These are phyloP conservation scores for Septoria petroselini DNA, from an alignment of 2,329 filamentous ascomycete genomes.

Conservation along the genomic window DNA sequence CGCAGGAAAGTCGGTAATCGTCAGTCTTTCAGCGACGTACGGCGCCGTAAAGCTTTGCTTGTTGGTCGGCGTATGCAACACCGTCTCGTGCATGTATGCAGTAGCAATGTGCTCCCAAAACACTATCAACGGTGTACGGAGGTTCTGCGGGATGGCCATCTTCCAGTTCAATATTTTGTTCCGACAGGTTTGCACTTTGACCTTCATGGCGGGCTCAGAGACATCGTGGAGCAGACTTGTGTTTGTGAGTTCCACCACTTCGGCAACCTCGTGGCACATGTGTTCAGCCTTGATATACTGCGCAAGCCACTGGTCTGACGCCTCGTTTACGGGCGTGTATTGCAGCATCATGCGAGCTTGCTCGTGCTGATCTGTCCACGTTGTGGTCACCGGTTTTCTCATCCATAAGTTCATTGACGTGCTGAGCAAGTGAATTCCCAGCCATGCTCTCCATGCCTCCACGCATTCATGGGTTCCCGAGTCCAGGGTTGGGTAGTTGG, in stretches of 20 bases:
- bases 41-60: constrained; percentile 33
- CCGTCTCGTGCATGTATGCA: constrained; percentile 32
- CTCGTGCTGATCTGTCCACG: constrained; percentile 28
- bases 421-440: constrained; percentile 24
- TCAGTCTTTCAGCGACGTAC: constrained; percentile 31
- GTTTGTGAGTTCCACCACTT: constrained; percentile 23
- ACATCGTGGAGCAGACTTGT: constrained; percentile 20
- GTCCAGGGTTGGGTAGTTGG: background rate
- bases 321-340: constrained; percentile 14
- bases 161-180: constrained; percentile 30
- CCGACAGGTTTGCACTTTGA: constrained; percentile 25
- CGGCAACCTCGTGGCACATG: constrained; percentile 28
- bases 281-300: constrained; percentile 30
- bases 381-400: constrained; percentile 9
- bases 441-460: constrained; percentile 24
- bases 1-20: constrained; percentile 31
- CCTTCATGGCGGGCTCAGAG: constrained; percentile 23
- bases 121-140: constrained; percentile 21
- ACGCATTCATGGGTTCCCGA: constrained; percentile 11
- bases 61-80: constrained; percentile 35
- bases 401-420: constrained; percentile 20
- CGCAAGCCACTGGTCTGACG: constrained; percentile 26
- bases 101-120: constrained; percentile 32
- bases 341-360: constrained; percentile 27
- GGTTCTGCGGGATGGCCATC: constrained; percentile 23